Evolutionary conservation across 78 protist genomes (phyloP), one percentile per base, ranked within the genome.

Genomic region (Neovahlkampfia damariscottae): DNA sequence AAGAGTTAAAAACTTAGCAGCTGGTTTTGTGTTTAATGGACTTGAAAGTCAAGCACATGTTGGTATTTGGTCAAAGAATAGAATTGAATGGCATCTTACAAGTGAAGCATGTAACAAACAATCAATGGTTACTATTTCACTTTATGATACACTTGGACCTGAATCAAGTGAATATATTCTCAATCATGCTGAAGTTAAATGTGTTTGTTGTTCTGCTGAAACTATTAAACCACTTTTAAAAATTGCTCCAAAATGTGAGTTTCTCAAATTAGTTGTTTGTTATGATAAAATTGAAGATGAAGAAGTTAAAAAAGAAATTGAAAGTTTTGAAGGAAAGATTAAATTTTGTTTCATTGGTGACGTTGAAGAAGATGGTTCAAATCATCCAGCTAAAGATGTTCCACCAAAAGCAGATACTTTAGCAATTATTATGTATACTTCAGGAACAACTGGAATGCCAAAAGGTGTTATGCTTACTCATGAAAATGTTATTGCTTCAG

Each of bases 381-480:
- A 19, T 19, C 19, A 50, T 50, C 62, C 62, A 50, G 62, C 19
- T 19, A 19, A 19, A 19, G 62, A 50, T 8, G 2, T 41, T 19
- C 80, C 80, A 8, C 27, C 83, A 4, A 36, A 1, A 9, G 34
- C 41, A 6, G 10, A 9, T 6, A 79, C 77, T 37, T 4, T 67
- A 10, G 78, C 81, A 3, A 38, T 68, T 4, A 1, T 86, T 30
- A 71, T 86, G 82, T 86, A 79, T 81, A 83, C 90, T 6, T 79
- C 85, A 5, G 90, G 90, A 28, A 66, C 90, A 19, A 84, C 87
- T 4, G 90, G 90, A 28, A 10, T 8, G 2, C 90, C 90, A 28
- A 86, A 86, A 74, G 90, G 90, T 19, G 87, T 77, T 58, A 0
- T 78, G 5, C 2, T 86, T 39, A 2, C 83, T 8, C 86, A 86